phyloP scores from a whole-genome alignment of 2,329 filamentous ascomycete species.

The Sporothrix variecibatus region DNA sequence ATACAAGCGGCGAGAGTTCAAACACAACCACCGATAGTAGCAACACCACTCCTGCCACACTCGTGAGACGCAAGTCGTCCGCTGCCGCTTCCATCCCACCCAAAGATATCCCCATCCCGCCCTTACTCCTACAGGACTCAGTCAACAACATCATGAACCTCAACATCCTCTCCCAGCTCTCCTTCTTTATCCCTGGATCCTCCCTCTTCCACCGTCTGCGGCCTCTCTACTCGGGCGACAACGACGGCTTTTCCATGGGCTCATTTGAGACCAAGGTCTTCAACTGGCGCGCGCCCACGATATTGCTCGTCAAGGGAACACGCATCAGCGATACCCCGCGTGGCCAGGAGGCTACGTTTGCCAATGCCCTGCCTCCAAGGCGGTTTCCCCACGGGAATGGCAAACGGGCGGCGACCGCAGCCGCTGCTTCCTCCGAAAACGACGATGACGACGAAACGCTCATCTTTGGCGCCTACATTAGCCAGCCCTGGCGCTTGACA shows the following conservation, averaged over 20 bases:
- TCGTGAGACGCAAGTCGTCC: not conserved
- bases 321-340: constrained; percentile 54
- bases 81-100: constrained; percentile 6
- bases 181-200: constrained; percentile 68
- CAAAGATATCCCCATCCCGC: constrained; percentile 22
- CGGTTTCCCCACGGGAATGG: constrained; percentile 54
- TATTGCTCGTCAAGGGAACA: constrained; percentile 68
- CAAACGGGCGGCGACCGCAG: not conserved
- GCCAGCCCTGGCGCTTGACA: constrained; percentile 69
- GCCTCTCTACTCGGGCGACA: constrained; percentile 68
- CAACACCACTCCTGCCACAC: constrained; percentile 11
- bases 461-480: constrained; percentile 68
- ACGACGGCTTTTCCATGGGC: constrained; percentile 75
- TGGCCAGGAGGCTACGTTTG: constrained; percentile 58
- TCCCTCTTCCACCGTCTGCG: constrained; percentile 67
- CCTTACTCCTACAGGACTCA: constrained; percentile 51
- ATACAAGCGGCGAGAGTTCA: not conserved
- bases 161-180: constrained; percentile 68
- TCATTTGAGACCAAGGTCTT: constrained; percentile 74
- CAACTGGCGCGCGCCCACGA: constrained; percentile 74
- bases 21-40: too few relatives aligned
- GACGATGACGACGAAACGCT: constrained; percentile 44
- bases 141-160: constrained; percentile 64
- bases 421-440: not conserved
- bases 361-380: constrained; percentile 63